Conservation (phyloP, 495 filamentous ascomycete genomes). For the Hyaloscypha finlandica region DNA sequence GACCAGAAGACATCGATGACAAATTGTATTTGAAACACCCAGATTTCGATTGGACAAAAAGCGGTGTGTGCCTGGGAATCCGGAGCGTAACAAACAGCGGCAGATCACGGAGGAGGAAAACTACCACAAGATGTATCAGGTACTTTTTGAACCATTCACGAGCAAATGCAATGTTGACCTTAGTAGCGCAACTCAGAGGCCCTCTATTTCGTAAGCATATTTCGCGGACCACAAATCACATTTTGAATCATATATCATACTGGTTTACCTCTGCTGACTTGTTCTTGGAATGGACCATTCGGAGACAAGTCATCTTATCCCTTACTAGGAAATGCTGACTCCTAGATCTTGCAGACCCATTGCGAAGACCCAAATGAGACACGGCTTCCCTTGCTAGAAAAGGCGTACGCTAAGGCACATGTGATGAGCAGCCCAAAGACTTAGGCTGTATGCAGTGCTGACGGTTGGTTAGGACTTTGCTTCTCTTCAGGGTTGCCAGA, state of each 20-base stretch:
- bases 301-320: no score
- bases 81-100: slow-evolving; percentile 49
- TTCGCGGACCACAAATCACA: no score
- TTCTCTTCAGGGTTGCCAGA: slow-evolving; percentile 16
- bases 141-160: neutral
- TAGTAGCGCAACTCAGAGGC: slow-evolving; percentile 69
- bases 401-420: slow-evolving; percentile 38
- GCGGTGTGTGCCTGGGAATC: slow-evolving; percentile 51
- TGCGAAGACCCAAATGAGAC: slow-evolving; percentile 86
- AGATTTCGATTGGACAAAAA: slow-evolving; percentile 77
- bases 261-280: no score
- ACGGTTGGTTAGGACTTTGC: slow-evolving; percentile 8
- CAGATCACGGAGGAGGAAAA: slow-evolving; percentile 56
- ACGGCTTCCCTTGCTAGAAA: slow-evolving; percentile 90
- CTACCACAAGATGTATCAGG: slow-evolving; percentile 52
- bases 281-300: no score
- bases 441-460: no score
- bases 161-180: slow-evolving; percentile 39
- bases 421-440: slow-evolving; percentile 38
- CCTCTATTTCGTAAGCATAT: slow-evolving; percentile 63
- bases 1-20: slow-evolving; percentile 81
- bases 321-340: no score
- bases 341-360: slow-evolving; percentile 44
- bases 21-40: slow-evolving; percentile 66
- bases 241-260: no score